phyloP scores from a whole-genome alignment of 2,329 filamentous ascomycete genomes.

The Epichloe glyceriae region DNA sequence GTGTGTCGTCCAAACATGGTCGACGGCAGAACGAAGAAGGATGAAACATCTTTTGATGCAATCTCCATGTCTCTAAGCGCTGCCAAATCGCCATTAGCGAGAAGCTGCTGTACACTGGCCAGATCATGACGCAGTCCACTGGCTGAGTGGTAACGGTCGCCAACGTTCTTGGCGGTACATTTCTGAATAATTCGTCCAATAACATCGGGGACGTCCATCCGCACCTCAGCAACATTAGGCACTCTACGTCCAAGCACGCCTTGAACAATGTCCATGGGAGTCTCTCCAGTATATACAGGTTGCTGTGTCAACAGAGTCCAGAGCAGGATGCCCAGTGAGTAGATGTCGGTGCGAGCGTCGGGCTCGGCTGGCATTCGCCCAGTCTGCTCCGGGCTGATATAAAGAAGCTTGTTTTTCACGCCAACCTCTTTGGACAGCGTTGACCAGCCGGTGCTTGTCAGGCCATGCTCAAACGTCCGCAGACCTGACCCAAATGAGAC shows the following conservation, averaged over 20 bases:
- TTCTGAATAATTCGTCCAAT: constrained; percentile 76
- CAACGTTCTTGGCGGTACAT: constrained; percentile 80
- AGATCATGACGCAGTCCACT: constrained; percentile 78
- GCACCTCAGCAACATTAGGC: constrained; percentile 59
- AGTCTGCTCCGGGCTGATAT: constrained; percentile 90
- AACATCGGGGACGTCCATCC: constrained; percentile 74
- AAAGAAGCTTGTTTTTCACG: constrained; percentile 78
- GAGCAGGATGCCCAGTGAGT: constrained; percentile 79
- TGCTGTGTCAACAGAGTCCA: constrained; percentile 74
- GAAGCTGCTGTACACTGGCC: constrained; percentile 55
- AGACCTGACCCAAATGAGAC: constrained; percentile 78
- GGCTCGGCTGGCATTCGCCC: constrained; percentile 86
- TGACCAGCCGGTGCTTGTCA: constrained; percentile 78
- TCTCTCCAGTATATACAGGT: constrained; percentile 66
- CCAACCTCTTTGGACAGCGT: constrained; percentile 70
- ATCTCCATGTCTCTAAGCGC: constrained; percentile 63
- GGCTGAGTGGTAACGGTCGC: constrained; percentile 79
- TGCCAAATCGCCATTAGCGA: constrained; percentile 61
- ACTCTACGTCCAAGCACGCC: constrained; percentile 71
- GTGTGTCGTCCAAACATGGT: constrained; percentile 67
- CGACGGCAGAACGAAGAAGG: constrained; percentile 77
- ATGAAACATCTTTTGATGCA: constrained; percentile 76
- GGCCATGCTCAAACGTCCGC: constrained; percentile 78
- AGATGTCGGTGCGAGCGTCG: constrained; percentile 85
- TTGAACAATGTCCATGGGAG: constrained; percentile 82